These are phyloP conservation scores for Durio zibethinus DNA, from an alignment of 345 rosid genomes.

Conservation along the genomic window DNA sequence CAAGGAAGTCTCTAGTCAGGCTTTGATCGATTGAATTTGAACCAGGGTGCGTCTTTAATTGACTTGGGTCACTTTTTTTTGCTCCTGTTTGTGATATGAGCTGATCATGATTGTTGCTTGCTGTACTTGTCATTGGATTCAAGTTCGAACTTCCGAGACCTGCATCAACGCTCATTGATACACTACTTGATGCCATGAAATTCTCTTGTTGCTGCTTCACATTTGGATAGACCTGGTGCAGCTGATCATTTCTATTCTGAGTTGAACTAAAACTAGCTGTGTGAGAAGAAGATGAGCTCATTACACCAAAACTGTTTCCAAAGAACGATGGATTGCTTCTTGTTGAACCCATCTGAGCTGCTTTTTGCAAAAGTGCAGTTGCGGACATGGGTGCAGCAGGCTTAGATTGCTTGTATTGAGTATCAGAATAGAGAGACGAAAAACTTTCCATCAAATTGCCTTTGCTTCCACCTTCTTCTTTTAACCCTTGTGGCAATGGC, in stretches of 20 bases:
- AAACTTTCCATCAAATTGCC: constrained; percentile 19
- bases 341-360: constrained; percentile 92
- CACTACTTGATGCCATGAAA: constrained; percentile 14
- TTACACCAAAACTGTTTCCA: constrained; percentile 39
- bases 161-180: constrained; percentile 8
- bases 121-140: constrained; percentile 20
- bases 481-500: constrained; percentile 38
- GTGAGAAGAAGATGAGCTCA: constrained; percentile 45
- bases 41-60: constrained; percentile 29
- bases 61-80: constrained; percentile 20
- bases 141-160: constrained; percentile 24
- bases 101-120: constrained; percentile 32
- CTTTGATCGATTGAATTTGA: constrained; percentile 40
- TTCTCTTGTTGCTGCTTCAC: constrained; percentile 30
- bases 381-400: constrained; percentile 71
- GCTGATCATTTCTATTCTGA: constrained; percentile 22
- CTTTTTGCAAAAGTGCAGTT: constrained; percentile 88
- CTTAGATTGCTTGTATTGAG: constrained; percentile 34
- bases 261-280: constrained; percentile 19
- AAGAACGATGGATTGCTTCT: constrained; percentile 60
- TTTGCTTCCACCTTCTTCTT: constrained; percentile 35
- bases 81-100: constrained; percentile 32
- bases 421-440: constrained; percentile 37
- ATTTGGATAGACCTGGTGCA: constrained; percentile 30
- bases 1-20: constrained; percentile 79